Evolutionary conservation across 257 asterid species (phyloP), one percentile per base, ranked within the genome.

Genomic region (Avicennia marina): DNA sequence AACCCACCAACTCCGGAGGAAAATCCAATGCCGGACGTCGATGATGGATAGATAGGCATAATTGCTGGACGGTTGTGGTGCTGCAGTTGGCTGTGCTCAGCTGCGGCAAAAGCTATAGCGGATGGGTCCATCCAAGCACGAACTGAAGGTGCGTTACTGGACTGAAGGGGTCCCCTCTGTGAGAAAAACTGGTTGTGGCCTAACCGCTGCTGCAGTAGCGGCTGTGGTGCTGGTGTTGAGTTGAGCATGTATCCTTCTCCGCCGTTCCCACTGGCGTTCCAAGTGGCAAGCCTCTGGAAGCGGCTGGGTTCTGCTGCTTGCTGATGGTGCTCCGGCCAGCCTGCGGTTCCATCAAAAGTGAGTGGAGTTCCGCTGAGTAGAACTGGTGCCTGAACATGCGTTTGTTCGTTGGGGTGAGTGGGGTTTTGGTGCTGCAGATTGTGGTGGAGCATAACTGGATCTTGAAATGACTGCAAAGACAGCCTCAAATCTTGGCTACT

Each of bases 151-250:
- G 97, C 58, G 82, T 77, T 80, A 93, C 89, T 93, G 99, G 99
- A 93, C 99, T 93, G 99, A 93, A 93, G 99, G 99, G 99, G 94
- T 93, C 99, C 97, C 99, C 99, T 86, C 97, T 89, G 97, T 62
- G 94, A 53, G 69, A 70, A 70, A 38, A 81, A 55, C 75, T 88
- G 96, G 71, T 72, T 82, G 25, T 82, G 94, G 66, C 80, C 85
- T 11, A 83, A 62, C 71, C 76, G 73, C 74, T 77, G 95, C 76
- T 74, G 95, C 76, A 75, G 69, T 53, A 69, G 72, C 10, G 82
- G 86, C 65, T 70, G 88, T 9, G 69, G 75, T 57, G 72, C 69
- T 44, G 85, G 75, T 8, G 85, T 86, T 39, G 79, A 70, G 64
- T 74, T 85, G 70, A 81, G 80, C 69, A 70, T 41, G 80, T 66